Conservation (phyloP, 257 asterid species). For the Fraxinus pennsylvanica region DNA sequence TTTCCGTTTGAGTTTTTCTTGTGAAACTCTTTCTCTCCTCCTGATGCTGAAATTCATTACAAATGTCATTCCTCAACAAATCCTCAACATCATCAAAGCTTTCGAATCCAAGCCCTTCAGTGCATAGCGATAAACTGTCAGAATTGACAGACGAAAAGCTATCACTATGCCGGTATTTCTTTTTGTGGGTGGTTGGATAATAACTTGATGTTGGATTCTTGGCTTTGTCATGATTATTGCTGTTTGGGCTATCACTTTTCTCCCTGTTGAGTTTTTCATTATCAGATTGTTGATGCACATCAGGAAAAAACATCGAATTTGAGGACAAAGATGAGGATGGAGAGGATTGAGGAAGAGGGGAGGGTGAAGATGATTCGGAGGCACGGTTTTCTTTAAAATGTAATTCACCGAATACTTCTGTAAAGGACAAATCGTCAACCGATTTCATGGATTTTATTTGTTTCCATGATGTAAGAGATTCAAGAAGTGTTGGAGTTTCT, state of each 20-base stretch:
- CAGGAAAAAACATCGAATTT: constrained; percentile 2
- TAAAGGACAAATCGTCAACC: constrained; percentile 40
- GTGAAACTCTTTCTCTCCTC: constrained; percentile 30
- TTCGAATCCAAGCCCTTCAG: constrained; percentile 80
- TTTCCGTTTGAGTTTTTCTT: constrained; percentile 23
- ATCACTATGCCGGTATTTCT: constrained; percentile 41
- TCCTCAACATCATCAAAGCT: constrained; percentile 65
- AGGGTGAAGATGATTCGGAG: constrained; percentile 1
- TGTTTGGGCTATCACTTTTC: constrained; percentile 9
- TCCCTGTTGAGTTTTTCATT: constrained; percentile 2
- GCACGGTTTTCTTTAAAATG: constrained; percentile 44
- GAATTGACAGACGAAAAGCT: constrained; percentile 58
- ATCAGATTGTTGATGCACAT: background rate
- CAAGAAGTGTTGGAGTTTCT: constrained; percentile 57
- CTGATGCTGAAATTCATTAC: constrained; percentile 24
- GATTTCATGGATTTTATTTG: constrained; percentile 42
- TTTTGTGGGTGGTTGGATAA: constrained; percentile 4
- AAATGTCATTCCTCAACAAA: constrained; percentile 26
- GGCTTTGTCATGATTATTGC: constrained; percentile 18
- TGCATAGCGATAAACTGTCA: constrained; percentile 61
- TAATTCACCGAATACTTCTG: constrained; percentile 49
- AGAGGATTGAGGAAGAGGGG: constrained; percentile 25
- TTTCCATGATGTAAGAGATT: constrained; percentile 69
- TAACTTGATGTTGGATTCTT: constrained; percentile 27
- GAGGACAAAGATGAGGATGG: constrained; percentile 28